Base-by-base conservation (phyloP, 2,329 filamentous ascomycete genomes). In the Microsporum ferrugineum region DNA sequence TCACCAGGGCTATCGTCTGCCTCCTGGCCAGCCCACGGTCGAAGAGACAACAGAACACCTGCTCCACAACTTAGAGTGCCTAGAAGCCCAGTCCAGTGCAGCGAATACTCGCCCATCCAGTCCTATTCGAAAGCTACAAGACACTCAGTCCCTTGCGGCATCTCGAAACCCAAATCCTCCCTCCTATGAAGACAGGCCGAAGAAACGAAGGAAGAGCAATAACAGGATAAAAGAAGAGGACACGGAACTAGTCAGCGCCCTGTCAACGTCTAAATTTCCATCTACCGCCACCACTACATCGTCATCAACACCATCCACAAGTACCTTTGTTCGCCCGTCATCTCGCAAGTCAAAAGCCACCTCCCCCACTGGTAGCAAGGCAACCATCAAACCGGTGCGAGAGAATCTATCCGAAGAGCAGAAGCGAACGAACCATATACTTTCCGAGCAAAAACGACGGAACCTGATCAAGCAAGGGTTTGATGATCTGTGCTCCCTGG, bases 361-460 rank as follows among this genome's bases (percentile, higher is more conserved):
- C 10, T 51, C 45, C 8, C 38, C 57, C 39, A 31, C 17, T 7
- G 53, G 33, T n/a, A 47, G 23, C 43, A 27, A 27, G 8, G n/a
- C 57, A 3, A 47, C 57, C 27, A 64, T 64, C 47, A 76, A 75
- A 63, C 51, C 70, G 3, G 60, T 69, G 2, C 71, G 87, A 31
- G 82, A 86, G 68, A 86, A 86, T 65, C 71, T 94, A 2, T 83
- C 85, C 0, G 88, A 92, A 66, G 85, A 88, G 63, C 88, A 94
- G 73, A 94, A 92, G 73, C 81, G 89, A 53, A 86, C 86, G 68
- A 95, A 96, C 66, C 89, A 95, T 70, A 94, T 95, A 65, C 80
- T 86, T 59, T 94, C 89, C 59, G 90, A 95, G 71, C 89, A 95
- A 75, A 95, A 94, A 73, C 82, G 91, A 38, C 81, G 90, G 56